A percentile compares a stretch with the other conserved stretches of the same genome.
Evolutionary conservation across 768 basidiomycete genomes (phyloP).

Genomic region (Rhodotorula sphaerocarpa): DNA sequence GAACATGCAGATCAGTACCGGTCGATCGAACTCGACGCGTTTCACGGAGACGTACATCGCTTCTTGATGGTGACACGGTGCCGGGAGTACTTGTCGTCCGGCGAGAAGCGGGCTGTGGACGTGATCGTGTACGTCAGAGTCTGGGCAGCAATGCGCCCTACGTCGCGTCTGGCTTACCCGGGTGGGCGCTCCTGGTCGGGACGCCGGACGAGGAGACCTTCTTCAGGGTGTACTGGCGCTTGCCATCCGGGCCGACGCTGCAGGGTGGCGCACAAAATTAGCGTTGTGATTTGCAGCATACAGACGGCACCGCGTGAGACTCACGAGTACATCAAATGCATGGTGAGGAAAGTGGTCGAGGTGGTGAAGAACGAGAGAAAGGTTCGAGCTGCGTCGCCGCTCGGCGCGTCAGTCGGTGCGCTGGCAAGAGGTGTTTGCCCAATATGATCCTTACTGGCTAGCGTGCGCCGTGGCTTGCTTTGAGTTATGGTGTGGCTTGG

Average conservation of each 20-base stretch:
- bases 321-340: constrained; percentile 88
- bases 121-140: no score
- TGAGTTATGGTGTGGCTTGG: no score
- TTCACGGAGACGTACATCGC: constrained; percentile 48
- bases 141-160: no score
- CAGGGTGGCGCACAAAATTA: neutral
- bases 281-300: no score
- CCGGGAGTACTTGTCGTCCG: constrained; percentile 97
- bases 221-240: constrained; percentile 90
- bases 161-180: constrained; percentile 76
- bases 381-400: no score
- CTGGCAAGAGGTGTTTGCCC: no score
- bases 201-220: constrained; percentile 74
- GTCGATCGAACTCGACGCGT: no score
- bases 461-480: no score
- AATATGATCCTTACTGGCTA: no score
- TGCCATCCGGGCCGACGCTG: constrained; percentile 64
- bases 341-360: constrained; percentile 44
- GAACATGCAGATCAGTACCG: no score
- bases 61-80: constrained; percentile 97
- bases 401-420: no score
- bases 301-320: neutral
- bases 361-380: neutral
- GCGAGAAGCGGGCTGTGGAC: constrained; percentile 80
- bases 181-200: constrained; percentile 91